A percentile compares a stretch with the other conserved stretches of the same genome.
These are phyloP conservation scores for Cajanus cajan DNA, from an alignment of 306 rosid genomes.

Conservation along the genomic window DNA sequence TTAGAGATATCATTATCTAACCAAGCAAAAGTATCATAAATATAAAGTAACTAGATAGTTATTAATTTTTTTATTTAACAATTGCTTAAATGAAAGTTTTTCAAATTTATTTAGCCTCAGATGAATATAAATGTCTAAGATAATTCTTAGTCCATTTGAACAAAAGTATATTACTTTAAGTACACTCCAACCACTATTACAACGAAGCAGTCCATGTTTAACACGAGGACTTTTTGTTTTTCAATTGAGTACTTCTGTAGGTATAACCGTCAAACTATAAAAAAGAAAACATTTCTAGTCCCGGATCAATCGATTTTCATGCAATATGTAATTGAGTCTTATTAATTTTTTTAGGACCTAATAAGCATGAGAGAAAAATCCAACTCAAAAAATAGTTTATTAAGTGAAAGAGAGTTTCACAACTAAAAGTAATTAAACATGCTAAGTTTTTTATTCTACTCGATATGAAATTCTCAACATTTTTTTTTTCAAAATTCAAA, in stretches of 20 bases:
- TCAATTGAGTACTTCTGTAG: neutral
- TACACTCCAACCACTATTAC: neutral
- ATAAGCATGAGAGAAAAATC: too few relatives aligned
- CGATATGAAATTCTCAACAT: too few relatives aligned
- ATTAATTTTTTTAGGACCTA: neutral
- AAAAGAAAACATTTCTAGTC: neutral
- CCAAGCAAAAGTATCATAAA: neutral
- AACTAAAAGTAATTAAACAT: too few relatives aligned
- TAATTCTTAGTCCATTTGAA: neutral
- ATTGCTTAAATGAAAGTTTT: neutral
- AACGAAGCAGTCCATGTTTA: neutral
- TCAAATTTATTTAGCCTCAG: neutral
- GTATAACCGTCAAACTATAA: neutral
- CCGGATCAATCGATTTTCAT: neutral
- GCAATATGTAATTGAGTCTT: neutral
- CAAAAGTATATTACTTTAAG: neutral
- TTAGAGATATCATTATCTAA: neutral
- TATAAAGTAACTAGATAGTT: neutral
- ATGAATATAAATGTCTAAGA: neutral
- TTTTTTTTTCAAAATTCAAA: too few relatives aligned
- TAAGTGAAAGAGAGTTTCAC: too few relatives aligned
- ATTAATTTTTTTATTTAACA: neutral
- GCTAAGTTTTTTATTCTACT: too few relatives aligned
- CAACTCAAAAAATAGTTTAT: too few relatives aligned
- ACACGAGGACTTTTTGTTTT: neutral